These are phyloP conservation scores for Pleurotus citrinopileatus DNA, from an alignment of 768 basidiomycete species.

Conservation along the genomic window DNA sequence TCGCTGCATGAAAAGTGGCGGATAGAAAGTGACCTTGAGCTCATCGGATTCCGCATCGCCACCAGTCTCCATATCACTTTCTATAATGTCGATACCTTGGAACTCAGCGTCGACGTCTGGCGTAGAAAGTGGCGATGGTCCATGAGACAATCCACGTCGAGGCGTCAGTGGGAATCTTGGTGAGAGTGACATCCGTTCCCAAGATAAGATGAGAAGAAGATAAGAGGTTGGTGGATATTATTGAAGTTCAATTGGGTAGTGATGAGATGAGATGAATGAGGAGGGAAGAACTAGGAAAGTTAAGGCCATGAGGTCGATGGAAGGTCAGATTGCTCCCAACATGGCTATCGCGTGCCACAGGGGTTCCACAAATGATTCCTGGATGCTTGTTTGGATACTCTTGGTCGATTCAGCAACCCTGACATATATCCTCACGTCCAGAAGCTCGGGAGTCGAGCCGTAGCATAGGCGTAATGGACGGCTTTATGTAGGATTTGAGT, in stretches of 20 bases:
- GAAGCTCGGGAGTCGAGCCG: too few species aligned
- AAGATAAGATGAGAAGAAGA: background rate
- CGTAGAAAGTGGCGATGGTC: conserved; percentile 6
- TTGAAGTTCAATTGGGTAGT: background rate
- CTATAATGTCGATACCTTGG: background rate
- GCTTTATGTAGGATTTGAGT: too few species aligned
- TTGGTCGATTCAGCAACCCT: too few species aligned
- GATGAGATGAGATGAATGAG: background rate
- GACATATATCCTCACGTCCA: too few species aligned
- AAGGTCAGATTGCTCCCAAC: too few species aligned
- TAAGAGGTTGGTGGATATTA: too few species aligned
- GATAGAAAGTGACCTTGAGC: conserved; percentile 61
- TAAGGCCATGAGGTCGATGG: background rate
- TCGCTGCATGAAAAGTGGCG: conserved; percentile 65
- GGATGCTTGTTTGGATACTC: too few species aligned
- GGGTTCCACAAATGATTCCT: background rate
- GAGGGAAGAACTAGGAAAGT: background rate
- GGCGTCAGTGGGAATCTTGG: background rate
- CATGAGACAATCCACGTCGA: background rate
- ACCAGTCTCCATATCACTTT: background rate
- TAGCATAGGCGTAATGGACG: too few species aligned
- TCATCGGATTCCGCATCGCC: conserved; percentile 24
- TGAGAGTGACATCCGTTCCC: background rate
- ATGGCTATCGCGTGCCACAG: background rate
- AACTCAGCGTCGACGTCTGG: conserved; percentile 2